Percentiles rank a stretch among this genome's conserved stretches.
Evolutionary conservation across 208 protist species (phyloP).

Genomic region (Leptomonas pyrrhocoris): DNA sequence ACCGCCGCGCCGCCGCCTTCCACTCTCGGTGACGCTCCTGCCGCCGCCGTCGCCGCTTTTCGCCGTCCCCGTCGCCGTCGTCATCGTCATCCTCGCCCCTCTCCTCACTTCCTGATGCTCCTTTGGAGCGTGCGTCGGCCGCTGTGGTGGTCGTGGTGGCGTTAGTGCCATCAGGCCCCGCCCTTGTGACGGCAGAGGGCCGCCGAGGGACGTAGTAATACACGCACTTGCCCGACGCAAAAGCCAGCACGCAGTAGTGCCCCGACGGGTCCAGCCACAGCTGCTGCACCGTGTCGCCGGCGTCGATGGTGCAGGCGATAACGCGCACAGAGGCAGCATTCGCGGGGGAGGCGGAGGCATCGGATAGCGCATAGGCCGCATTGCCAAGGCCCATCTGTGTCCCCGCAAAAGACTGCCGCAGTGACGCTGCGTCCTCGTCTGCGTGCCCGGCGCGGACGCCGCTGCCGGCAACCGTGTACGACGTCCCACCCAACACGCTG

Average conservation of each 20-base stretch:
- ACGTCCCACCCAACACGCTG: slow-evolving; percentile 20
- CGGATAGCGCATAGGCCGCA: background rate
- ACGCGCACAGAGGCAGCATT: background rate
- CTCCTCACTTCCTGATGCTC: background rate
- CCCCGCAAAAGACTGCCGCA: background rate
- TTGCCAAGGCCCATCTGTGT: background rate
- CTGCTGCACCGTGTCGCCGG: slow-evolving; percentile 33
- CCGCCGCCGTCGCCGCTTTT: slow-evolving; percentile 10
- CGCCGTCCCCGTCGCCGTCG: background rate
- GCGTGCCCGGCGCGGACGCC: background rate
- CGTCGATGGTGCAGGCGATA: slow-evolving; percentile 26
- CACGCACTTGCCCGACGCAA: slow-evolving; percentile 41
- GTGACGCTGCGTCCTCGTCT: background rate
- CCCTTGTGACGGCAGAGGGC: background rate
- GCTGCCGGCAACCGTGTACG: slow-evolving; percentile 1
- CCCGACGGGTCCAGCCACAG: slow-evolving; percentile 53
- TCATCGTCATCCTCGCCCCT: slow-evolving; percentile 6
- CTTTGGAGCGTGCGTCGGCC: background rate
- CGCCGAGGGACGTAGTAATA: slow-evolving; percentile 50
- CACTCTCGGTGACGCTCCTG: slow-evolving; percentile 21
- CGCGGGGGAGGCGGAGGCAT: background rate
- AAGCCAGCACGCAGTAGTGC: slow-evolving; percentile 51
- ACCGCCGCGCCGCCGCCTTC: slow-evolving; percentile 18
- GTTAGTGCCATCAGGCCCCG: background rate
- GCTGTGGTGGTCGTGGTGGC: background rate